Percentiles rank a stretch among this genome's conserved stretches.
phyloP scores from a whole-genome alignment of 2,329 filamentous ascomycete species.

The Penicillium sp. region DNA sequence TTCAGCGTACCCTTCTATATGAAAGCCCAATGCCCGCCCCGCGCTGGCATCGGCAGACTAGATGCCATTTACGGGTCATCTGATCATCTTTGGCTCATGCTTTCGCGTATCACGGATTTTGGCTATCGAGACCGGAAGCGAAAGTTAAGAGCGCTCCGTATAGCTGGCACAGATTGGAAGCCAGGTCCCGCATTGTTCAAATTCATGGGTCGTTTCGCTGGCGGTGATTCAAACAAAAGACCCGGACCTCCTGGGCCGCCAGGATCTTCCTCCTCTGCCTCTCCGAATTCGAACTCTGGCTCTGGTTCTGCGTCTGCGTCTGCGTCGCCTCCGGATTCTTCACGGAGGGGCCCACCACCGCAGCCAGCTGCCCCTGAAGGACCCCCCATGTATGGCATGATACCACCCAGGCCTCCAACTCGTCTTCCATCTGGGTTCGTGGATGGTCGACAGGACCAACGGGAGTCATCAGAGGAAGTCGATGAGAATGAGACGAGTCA shows the following conservation, averaged over 20 bases:
- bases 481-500: slow-evolving; percentile 56
- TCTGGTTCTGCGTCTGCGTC: slow-evolving; percentile 1
- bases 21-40: slow-evolving; percentile 87
- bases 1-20: slow-evolving; percentile 74
- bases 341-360: slow-evolving; percentile 11
- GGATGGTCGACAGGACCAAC: slow-evolving; percentile 42
- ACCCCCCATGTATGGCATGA: slow-evolving; percentile 55
- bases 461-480: slow-evolving; percentile 38
- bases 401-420: slow-evolving; percentile 46
- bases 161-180: slow-evolving; percentile 61
- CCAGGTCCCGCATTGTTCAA: slow-evolving; percentile 55
- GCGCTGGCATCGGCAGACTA: slow-evolving; percentile 75
- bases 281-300: slow-evolving; percentile 2
- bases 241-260: slow-evolving; percentile 13
- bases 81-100: slow-evolving; percentile 81
- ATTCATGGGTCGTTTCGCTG: slow-evolving; percentile 39
- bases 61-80: slow-evolving; percentile 86
- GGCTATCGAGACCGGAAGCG: slow-evolving; percentile 74
- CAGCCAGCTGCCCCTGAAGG: slow-evolving; percentile 17
- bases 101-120: slow-evolving; percentile 80
- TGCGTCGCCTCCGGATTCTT: slow-evolving; percentile 17
- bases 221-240: slow-evolving; percentile 14
- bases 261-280: slow-evolving; percentile 5
- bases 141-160: slow-evolving; percentile 71
- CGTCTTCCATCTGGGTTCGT: slow-evolving; percentile 58